Base-by-base conservation (phyloP, 23 red algal genomes). In the Gracilaria caudata region DNA sequence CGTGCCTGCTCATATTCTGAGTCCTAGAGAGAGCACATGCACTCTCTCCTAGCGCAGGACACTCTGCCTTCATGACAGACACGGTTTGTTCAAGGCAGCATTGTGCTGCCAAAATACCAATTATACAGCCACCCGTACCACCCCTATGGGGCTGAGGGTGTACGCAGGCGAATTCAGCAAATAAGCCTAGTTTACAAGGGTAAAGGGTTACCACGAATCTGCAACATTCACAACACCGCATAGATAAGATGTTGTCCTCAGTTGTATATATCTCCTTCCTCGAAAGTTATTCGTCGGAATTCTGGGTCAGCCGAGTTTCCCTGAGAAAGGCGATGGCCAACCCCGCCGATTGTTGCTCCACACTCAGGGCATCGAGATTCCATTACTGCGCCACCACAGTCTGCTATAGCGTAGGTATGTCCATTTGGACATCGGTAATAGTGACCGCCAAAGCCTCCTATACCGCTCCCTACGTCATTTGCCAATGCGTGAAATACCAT, bases 341-440 rank as follows among this genome's bases (percentile, higher is more conserved):
- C 7, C 6, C 72, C 72, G 1, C 72, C 72, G n/a, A 77, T 46
- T 3, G 39, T 53, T 29, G 41, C 46, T 19, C 72, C 72, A 19
- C 72, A 77, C 35, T 77, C 72, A 16, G 39, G 39, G 23, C 72
- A 77, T 23, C 26, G 41, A 23, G 72, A 46, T 38, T 46, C 10
- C 25, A 51, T 46, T n/a, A 77, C 72, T 10, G 72, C 72, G 4
- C 46, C 72, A 30, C 72, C 72, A 44, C 72, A 77, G 46, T 77
- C 46, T 38, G 10, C 72, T 36, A 77, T 77, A 17, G 39, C 39
- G 37, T 51, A 77, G 10, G 41, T 77, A 29, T 77, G 72, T 29
- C 72, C 72, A 77, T 77, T 77, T 7, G 72, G 72, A 19, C 72
- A 77, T 10, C 41, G 41, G 17, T 77, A 77, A 19, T 53, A 77